Evolutionary conservation across 1,139 yeast species (phyloP).

Genomic region (Suhomyces yuchorum): DNA sequence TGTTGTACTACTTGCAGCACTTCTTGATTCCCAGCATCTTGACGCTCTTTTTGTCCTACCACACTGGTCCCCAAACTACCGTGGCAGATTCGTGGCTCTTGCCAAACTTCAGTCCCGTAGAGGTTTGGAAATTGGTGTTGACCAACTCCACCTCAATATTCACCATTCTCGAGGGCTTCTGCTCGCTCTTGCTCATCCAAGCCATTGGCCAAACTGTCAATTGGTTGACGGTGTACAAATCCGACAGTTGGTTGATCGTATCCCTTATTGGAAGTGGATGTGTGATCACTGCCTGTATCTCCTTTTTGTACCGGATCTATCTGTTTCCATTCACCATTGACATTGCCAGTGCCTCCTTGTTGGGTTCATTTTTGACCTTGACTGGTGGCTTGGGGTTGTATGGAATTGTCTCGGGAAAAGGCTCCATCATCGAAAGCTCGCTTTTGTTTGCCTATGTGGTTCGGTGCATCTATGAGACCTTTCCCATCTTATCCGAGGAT

Average conservation of each 20-base stretch:
- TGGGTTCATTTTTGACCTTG: constrained; percentile 81
- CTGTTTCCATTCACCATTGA: constrained; percentile 73
- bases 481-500: constrained; percentile 72
- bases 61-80: constrained; percentile 36
- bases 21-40: constrained; percentile 79
- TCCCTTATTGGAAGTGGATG: constrained; percentile 75
- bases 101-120: constrained; percentile 23
- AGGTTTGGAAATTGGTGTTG: constrained; percentile 66
- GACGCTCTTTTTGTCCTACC: constrained; percentile 65
- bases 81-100: constrained; percentile 16
- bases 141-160: constrained; percentile 85
- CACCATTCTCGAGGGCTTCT: constrained; percentile 88
- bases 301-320: constrained; percentile 81
- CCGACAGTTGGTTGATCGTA: constrained; percentile 80
- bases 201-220: constrained; percentile 82
- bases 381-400: constrained; percentile 74
- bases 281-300: constrained; percentile 72
- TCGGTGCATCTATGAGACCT: constrained; percentile 86
- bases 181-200: constrained; percentile 85
- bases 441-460: constrained; percentile 87
- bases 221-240: constrained; percentile 67
- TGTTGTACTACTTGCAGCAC: constrained; percentile 79
- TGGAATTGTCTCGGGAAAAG: constrained; percentile 82
- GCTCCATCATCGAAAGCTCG: constrained; percentile 88
- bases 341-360: constrained; percentile 72